phyloP scores from a whole-genome alignment of 2,329 filamentous ascomycete species.

The Claviceps sp. region DNA sequence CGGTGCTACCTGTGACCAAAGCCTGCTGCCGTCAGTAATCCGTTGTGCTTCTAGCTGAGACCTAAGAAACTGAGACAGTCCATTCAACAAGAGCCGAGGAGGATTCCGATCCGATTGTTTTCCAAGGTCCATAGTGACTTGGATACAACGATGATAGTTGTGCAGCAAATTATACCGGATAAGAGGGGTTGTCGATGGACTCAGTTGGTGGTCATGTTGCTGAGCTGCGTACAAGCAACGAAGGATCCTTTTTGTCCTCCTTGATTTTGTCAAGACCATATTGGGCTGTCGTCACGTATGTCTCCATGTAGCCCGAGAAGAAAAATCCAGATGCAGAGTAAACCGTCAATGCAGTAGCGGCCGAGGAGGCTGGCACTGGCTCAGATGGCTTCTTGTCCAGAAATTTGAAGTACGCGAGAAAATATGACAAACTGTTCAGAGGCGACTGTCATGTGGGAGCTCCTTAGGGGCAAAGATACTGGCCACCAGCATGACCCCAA shows the following conservation, averaged over 20 bases:
- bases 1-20: conserved; percentile 18
- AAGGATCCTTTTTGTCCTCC: conserved; percentile 22
- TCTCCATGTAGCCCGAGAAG: background rate
- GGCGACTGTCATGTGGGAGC: background rate
- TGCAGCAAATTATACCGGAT: conserved; percentile 19
- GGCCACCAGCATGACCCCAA: conserved; percentile 6
- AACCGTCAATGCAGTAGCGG: conserved; percentile 1
- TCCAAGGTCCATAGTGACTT: conserved; percentile 15
- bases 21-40: conserved; percentile 17
- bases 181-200: conserved; percentile 15
- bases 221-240: conserved; percentile 21
- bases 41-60: conserved; percentile 15
- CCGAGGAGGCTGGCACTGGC: background rate
- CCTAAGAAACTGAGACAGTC: conserved; percentile 14
- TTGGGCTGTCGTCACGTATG: conserved; percentile 4
- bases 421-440: background rate
- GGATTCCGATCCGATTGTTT: conserved; percentile 16
- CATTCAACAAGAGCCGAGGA: conserved; percentile 6
- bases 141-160: conserved; percentile 16
- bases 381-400: background rate
- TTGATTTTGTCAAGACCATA: conserved; percentile 16
- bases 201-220: conserved; percentile 24
- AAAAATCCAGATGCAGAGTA: background rate
- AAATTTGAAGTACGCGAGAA: background rate
- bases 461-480: conserved; percentile 4